These are phyloP conservation scores for Epichloe glyceriae DNA, from an alignment of 2,329 filamentous ascomycete genomes.

Conservation along the genomic window DNA sequence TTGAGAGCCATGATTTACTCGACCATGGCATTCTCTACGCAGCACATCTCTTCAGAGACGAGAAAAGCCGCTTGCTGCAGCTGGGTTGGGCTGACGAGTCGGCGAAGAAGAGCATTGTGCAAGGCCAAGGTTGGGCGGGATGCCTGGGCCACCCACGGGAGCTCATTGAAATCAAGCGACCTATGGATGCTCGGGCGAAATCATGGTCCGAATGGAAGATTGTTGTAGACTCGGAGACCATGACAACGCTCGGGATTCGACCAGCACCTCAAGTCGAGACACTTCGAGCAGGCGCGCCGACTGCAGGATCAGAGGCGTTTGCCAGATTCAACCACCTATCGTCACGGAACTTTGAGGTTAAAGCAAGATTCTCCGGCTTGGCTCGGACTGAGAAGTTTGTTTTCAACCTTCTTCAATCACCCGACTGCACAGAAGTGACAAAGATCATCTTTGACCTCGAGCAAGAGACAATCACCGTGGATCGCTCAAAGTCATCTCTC, in stretches of 20 bases:
- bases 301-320: neutral
- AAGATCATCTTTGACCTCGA: constrained; percentile 8
- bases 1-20: constrained; percentile 6
- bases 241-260: constrained; percentile 9
- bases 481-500: constrained; percentile 9
- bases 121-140: constrained; percentile 9
- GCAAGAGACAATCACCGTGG: constrained; percentile 9
- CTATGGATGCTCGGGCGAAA: neutral
- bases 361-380: constrained; percentile 3
- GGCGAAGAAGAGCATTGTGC: constrained; percentile 6
- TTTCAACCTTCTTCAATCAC: constrained; percentile 4
- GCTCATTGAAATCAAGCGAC: constrained; percentile 4
- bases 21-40: constrained; percentile 13
- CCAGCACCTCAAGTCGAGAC: constrained; percentile 7
- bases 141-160: constrained; percentile 9
- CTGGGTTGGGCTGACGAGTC: constrained; percentile 11
- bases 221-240: constrained; percentile 4
- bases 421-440: constrained; percentile 7
- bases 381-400: constrained; percentile 3
- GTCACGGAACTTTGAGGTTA: constrained; percentile 5
- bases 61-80: constrained; percentile 6
- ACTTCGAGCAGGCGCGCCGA: neutral
- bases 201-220: constrained; percentile 7
- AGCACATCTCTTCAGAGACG: constrained; percentile 12
- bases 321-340: neutral